Percentiles rank a stretch among this genome's conserved stretches.
Conservation (phyloP, 345 rosid species). For the Hibiscus syriacus region DNA sequence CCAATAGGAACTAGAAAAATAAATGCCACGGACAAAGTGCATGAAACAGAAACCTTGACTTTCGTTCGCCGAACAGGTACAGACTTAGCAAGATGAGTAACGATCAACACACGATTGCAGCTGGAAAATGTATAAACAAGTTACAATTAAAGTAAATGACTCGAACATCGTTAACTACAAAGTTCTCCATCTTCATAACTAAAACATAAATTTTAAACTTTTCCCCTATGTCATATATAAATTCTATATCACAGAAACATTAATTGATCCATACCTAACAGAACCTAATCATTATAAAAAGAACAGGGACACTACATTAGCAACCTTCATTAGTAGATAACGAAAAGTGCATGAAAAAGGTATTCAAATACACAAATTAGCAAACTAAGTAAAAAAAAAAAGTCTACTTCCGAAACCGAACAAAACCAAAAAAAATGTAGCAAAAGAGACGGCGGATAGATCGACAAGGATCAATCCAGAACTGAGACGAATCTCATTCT, state of each 20-base stretch:
- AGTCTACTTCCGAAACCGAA: too few relatives aligned
- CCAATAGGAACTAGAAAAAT: too few relatives aligned
- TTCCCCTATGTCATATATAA: neutral
- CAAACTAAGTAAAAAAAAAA: too few relatives aligned
- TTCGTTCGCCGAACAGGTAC: slow-evolving; percentile 11
- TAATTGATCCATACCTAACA: neutral
- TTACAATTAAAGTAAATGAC: neutral
- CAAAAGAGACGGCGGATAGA: neutral
- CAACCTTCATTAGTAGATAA: neutral
- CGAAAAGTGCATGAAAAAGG: neutral
- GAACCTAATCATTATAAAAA: neutral
- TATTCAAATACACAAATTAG: too few relatives aligned
- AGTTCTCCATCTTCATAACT: neutral
- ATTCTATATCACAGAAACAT: neutral
- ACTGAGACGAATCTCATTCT: neutral
- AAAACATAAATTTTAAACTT: neutral
- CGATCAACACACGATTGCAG: slow-evolving; percentile 26
- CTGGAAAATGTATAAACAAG: neutral
- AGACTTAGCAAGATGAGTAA: slow-evolving; percentile 37
- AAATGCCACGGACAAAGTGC: neutral
- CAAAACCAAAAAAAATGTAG: neutral
- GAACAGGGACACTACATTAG: neutral
- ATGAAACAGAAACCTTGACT: slow-evolving; percentile 6
- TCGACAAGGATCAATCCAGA: neutral
- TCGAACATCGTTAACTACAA: neutral